Evolutionary conservation across 768 basidiomycete species (phyloP).

Genomic region (Boletus huronensis): DNA sequence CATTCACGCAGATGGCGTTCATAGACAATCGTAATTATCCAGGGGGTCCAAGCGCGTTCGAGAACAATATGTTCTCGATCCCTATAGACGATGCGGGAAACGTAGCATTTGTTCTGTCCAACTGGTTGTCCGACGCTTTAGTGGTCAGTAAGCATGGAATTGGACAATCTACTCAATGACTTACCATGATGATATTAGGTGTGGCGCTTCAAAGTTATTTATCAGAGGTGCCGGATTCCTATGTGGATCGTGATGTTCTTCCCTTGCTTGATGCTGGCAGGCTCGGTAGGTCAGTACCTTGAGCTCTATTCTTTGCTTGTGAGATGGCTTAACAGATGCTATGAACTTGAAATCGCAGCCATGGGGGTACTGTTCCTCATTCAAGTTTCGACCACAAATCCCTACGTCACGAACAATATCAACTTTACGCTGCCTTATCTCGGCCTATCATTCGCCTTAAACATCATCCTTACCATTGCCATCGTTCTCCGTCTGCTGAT

Average conservation of each 20-base stretch:
- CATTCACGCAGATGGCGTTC: conserved; percentile 28
- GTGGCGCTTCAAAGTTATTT: conserved; percentile 19
- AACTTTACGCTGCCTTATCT: conserved; percentile 24
- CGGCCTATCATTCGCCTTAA: conserved; percentile 29
- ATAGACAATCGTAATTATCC: conserved; percentile 32
- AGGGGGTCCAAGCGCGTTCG: conserved; percentile 29
- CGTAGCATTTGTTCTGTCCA: not conserved
- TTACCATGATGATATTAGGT: conserved; percentile 2
- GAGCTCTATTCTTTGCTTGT: not conserved
- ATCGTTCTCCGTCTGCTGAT: conserved; percentile 30
- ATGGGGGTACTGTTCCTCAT: conserved; percentile 8
- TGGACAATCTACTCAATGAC: not conserved
- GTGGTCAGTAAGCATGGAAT: conserved; percentile 11
- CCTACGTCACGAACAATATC: conserved; percentile 7
- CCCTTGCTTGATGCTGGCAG: conserved; percentile 8
- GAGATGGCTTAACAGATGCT: not conserved
- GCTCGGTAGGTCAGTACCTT: conserved; percentile 2
- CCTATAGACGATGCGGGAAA: conserved; percentile 19
- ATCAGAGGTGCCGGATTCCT: not conserved
- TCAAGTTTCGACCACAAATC: conserved; percentile 11
- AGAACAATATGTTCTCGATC: conserved; percentile 16
- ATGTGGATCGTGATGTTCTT: conserved; percentile 6
- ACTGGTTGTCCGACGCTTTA: conserved; percentile 16
- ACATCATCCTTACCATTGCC: conserved; percentile 32
- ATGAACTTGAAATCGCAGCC: not conserved